Evolutionary conservation across 73 alveolate genomes (phyloP).

Genomic region (Paraurostyla sp.): DNA sequence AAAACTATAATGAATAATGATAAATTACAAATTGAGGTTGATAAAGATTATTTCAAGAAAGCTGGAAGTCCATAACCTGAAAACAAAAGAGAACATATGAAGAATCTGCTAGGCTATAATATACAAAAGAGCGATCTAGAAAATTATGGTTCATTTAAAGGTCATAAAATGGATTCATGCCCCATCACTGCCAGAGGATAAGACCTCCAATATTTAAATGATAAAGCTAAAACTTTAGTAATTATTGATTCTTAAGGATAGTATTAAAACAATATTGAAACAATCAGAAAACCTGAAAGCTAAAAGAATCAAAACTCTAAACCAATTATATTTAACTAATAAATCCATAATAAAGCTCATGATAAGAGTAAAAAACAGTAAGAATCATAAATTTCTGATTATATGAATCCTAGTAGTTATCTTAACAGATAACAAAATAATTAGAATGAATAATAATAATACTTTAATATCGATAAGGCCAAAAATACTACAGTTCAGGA

Average conservation of each 20-base stretch:
- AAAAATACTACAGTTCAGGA: not conserved
- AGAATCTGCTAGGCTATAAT: not conserved
- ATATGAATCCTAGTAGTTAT: not conserved
- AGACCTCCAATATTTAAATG: not conserved
- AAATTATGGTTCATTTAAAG: not conserved
- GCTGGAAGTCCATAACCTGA: constrained; percentile 47
- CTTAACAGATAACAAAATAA: not conserved
- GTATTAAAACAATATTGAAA: not conserved
- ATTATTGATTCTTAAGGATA: not conserved
- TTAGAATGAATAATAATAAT: not conserved
- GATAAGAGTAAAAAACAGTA: too few relatives aligned
- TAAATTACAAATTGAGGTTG: not conserved
- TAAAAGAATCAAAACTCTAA: not conserved
- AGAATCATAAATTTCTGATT: too few relatives aligned
- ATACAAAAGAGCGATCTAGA: not conserved
- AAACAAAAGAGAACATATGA: not conserved
- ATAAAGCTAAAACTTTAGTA: not conserved
- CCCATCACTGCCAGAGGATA: not conserved
- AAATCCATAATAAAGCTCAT: not conserved
- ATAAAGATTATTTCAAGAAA: not conserved
- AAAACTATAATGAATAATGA: not conserved
- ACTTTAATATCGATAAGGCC: not conserved
- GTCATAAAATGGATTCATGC: not conserved
- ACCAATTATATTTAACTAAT: not conserved
- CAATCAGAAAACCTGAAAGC: not conserved